Evolutionary conservation across 768 basidiomycete species (phyloP).

Genomic region (Mycena indigotica): DNA sequence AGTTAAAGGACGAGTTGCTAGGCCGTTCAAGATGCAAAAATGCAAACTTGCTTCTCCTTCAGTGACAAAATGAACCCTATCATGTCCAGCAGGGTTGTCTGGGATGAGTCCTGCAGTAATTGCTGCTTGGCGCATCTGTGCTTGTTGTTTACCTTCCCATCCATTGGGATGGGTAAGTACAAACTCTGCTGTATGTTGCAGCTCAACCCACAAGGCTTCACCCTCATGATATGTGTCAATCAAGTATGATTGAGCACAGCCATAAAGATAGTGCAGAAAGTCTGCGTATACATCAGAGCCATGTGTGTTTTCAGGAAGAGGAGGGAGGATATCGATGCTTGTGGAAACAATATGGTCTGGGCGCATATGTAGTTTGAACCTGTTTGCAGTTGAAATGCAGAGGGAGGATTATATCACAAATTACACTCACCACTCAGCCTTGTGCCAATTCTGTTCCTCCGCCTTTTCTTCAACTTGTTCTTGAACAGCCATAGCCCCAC

Average conservation of each 20-base stretch:
- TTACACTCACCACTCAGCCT: constrained; percentile 47
- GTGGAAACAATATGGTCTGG: constrained; percentile 25
- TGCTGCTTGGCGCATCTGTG: constrained; percentile 56
- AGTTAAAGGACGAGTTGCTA: constrained; percentile 41
- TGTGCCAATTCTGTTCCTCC: constrained; percentile 46
- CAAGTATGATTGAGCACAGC: constrained; percentile 50
- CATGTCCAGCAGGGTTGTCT: constrained; percentile 37
- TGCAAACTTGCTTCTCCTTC: constrained; percentile 67
- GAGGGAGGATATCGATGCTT: constrained; percentile 29
- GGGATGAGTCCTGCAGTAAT: constrained; percentile 53
- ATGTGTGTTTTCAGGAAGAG: constrained; percentile 45
- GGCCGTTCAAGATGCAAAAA: constrained; percentile 52
- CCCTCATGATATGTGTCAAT: constrained; percentile 49
- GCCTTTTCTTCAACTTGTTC: constrained; percentile 42
- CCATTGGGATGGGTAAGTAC: constrained; percentile 66
- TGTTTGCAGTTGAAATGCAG: constrained; percentile 18
- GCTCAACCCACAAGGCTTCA: constrained; percentile 43
- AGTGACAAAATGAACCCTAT: constrained; percentile 57
- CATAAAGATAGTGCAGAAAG: constrained; percentile 50
- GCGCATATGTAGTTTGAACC: constrained; percentile 43
- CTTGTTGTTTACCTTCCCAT: constrained; percentile 65
- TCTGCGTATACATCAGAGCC: constrained; percentile 49
- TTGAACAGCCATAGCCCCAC: constrained; percentile 48
- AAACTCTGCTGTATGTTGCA: constrained; percentile 48
- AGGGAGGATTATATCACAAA: constrained; percentile 23